Evolutionary conservation across 2,329 filamentous ascomycete species (phyloP), one percentile per base, ranked within the genome.

Genomic region (Pestalotiopsis sp.): DNA sequence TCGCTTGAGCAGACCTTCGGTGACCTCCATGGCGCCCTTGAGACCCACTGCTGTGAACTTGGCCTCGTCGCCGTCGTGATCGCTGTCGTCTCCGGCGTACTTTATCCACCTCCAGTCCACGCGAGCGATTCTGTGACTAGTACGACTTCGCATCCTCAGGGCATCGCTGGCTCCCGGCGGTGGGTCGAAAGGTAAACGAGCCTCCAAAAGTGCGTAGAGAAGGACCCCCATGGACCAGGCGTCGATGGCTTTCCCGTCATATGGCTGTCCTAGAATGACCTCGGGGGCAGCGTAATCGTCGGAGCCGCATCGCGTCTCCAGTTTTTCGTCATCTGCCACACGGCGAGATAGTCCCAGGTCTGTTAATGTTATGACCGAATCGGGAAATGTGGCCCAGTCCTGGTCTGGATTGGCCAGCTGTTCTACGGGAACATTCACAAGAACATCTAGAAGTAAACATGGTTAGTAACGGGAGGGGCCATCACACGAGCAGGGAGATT

Each of bases 221-320:
- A 98, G 83, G 1, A 99, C 96, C 65, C 96, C 96, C 1, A 98
- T 86, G 0, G 95, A 97, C 96, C 96, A 99, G 11, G 94, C 94
- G 78, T 99, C 96, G 0, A 93, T 97, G 1, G 92, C 89, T 49
- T 94, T 93, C 39, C 96, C 96, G 78, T 98, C 95, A 78, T 99
- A 99, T 7, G 93, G 90, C 77, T 97, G 93, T 27, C 95, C 95
- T 85, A 99, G 93, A 67, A 99, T 91, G 60, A 99, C 94, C 79
- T 99, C 96, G 0, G 96, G 96, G 0, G 96, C 95, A 1, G 95
- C 95, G 78, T 99, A 99, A 81, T 99, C 96, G 81, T 98, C 96
- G 56, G 93, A 97, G 39, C 96, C 96, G 79, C 96, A 99, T 11
- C 96, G 90, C 1, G 95, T 98, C 70, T 93, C 93, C n/a, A 99